Evolutionary conservation across 2,329 filamentous ascomycete genomes (phyloP).

Genomic region (Amesomyces nigricolor): DNA sequence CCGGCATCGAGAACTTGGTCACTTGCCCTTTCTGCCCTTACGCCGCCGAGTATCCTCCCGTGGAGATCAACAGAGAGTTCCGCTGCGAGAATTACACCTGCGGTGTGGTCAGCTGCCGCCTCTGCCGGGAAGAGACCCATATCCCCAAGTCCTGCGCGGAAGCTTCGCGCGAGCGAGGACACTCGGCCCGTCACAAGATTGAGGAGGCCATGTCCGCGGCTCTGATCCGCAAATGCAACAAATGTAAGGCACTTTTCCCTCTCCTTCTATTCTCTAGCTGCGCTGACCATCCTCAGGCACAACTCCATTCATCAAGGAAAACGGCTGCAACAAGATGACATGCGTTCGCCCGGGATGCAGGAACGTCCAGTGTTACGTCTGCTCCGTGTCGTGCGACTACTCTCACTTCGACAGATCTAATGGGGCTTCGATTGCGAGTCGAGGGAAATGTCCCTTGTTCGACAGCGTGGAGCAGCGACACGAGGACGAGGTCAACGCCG

Average conservation of each 20-base stretch:
- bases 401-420: slow-evolving; percentile 59
- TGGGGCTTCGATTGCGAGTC: slow-evolving; percentile 45
- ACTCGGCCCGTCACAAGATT: slow-evolving; percentile 58
- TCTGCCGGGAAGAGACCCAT: slow-evolving; percentile 65
- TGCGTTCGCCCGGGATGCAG: slow-evolving; percentile 53
- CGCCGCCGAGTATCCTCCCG: slow-evolving; percentile 64
- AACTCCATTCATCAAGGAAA: slow-evolving; percentile 72
- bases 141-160: slow-evolving; percentile 68
- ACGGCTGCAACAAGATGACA: slow-evolving; percentile 78
- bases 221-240: slow-evolving; percentile 70
- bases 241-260: slow-evolving; percentile 36
- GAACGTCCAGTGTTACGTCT: slow-evolving; percentile 63
- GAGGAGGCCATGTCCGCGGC: slow-evolving; percentile 83
- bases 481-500: slow-evolving; percentile 55
- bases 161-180: slow-evolving; percentile 51
- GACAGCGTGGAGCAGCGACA: slow-evolving; percentile 58
- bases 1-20: slow-evolving; percentile 65
- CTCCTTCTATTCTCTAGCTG: neutral
- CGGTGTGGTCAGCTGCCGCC: slow-evolving; percentile 56
- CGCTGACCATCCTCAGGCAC: slow-evolving; percentile 39
- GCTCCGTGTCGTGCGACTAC: slow-evolving; percentile 62
- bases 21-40: slow-evolving; percentile 79
- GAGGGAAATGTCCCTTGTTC: slow-evolving; percentile 60
- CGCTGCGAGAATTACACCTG: slow-evolving; percentile 64
- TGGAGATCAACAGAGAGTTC: slow-evolving; percentile 67